These are phyloP conservation scores for Schoenoplectus triqueter DNA, from an alignment of 202 grass and related monocot species.

Conservation along the genomic window DNA sequence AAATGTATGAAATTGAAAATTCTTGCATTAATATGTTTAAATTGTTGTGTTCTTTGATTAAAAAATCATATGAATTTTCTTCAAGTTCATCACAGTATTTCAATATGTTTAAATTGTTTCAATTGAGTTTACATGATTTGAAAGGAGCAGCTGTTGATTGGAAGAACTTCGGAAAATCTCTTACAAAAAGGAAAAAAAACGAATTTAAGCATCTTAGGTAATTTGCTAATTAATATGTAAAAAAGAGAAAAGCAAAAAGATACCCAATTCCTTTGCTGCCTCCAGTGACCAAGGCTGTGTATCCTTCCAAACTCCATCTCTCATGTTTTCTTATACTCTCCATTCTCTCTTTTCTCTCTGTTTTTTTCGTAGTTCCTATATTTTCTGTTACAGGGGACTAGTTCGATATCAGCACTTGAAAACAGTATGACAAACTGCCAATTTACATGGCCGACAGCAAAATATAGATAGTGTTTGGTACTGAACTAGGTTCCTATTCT, in stretches of 20 bases:
- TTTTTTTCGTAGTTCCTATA: neutral
- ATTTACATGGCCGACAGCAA: too few species aligned
- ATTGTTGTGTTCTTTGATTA: too few species aligned
- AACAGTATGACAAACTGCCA: too few species aligned
- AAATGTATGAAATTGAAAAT: too few species aligned
- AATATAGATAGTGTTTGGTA: too few species aligned
- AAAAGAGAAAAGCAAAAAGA: neutral
- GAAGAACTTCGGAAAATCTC: neutral
- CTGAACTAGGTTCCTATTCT: too few species aligned
- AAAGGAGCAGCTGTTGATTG: neutral
- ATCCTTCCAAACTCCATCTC: slow-evolving; percentile 50
- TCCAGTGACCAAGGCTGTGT: slow-evolving; percentile 29
- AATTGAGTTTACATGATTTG: neutral
- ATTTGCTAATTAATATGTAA: neutral
- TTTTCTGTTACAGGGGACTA: too few species aligned
- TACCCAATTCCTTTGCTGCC: slow-evolving; percentile 32
- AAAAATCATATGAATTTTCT: too few species aligned
- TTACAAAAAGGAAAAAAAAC: neutral
- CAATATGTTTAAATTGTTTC: neutral
- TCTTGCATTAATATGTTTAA: too few species aligned
- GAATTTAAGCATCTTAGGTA: neutral
- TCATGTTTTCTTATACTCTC: slow-evolving; percentile 23
- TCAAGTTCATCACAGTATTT: too few species aligned
- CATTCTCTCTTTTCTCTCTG: neutral
- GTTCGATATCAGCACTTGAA: too few species aligned